A percentile compares a stretch with the other conserved stretches of the same genome.
Evolutionary conservation across 2,329 filamentous ascomycete genomes (phyloP).

Genomic region (Exophiala sp.): DNA sequence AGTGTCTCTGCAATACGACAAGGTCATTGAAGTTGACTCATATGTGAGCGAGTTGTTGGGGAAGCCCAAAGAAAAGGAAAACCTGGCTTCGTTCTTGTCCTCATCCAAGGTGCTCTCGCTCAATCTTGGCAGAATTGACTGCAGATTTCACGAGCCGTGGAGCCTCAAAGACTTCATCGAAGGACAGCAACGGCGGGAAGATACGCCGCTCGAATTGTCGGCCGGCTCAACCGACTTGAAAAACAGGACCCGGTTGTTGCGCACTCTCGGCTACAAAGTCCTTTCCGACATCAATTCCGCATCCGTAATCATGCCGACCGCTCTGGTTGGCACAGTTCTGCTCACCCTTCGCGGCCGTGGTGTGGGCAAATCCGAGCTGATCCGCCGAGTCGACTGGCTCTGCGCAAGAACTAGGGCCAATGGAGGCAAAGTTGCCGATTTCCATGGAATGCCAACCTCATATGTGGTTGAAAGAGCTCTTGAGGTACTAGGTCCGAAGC

Average conservation of each 20-base stretch:
- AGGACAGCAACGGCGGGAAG: slow-evolving; percentile 58
- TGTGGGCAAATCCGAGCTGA: slow-evolving; percentile 78
- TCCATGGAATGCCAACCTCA: slow-evolving; percentile 70
- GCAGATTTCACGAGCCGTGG: slow-evolving; percentile 95
- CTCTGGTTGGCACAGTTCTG: slow-evolving; percentile 87
- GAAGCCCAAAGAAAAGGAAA: slow-evolving; percentile 92
- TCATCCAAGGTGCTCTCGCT: slow-evolving; percentile 82
- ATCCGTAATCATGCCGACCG: slow-evolving; percentile 96
- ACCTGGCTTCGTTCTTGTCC: slow-evolving; percentile 80
- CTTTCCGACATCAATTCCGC: slow-evolving; percentile 91
- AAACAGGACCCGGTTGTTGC: slow-evolving; percentile 64
- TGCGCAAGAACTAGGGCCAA: slow-evolving; percentile 73
- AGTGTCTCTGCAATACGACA: slow-evolving; percentile 96
- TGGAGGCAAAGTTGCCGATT: slow-evolving; percentile 88
- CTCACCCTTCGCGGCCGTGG: slow-evolving; percentile 86
- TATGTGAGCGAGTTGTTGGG: slow-evolving; percentile 93
- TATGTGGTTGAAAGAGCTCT: slow-evolving; percentile 83
- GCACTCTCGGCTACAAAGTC: slow-evolving; percentile 86
- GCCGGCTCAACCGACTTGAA: slow-evolving; percentile 1
- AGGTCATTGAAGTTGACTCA: slow-evolving; percentile 95
- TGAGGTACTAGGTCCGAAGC: slow-evolving; percentile 81
- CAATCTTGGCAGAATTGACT: slow-evolving; percentile 84
- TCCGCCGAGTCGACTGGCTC: slow-evolving; percentile 85
- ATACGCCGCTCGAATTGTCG: slow-evolving; percentile 41
- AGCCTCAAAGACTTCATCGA: slow-evolving; percentile 75